phyloP scores from a whole-genome alignment of 352 stramenopile species.

The Aphanomyces invadans region DNA sequence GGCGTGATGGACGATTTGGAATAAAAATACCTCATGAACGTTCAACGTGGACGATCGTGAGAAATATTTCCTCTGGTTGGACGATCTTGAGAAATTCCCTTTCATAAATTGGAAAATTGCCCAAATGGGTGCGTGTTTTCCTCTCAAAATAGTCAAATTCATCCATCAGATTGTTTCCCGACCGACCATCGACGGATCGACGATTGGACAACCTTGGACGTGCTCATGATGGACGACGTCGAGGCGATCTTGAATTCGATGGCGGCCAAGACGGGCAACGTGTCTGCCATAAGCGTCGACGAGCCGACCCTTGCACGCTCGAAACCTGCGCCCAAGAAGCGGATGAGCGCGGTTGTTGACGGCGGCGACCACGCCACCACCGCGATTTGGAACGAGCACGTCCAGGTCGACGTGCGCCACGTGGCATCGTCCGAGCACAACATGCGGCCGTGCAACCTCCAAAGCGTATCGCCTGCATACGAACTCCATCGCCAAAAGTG shows the following conservation, averaged over 20 bases:
- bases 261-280: constrained; percentile 67
- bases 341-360: not conserved
- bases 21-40: too few species aligned
- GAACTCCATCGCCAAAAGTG: constrained; percentile 15
- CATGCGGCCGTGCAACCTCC: constrained; percentile 3
- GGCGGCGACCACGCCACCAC: not conserved
- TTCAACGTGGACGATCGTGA: too few species aligned
- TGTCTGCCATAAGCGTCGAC: constrained; percentile 13
- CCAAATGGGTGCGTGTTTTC: too few species aligned
- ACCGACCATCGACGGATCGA: too few species aligned
- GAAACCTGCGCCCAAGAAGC: not conserved
- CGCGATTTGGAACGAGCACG: constrained; percentile 1
- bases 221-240: constrained; percentile 40
- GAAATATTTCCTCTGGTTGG: too few species aligned
- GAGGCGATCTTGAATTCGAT: constrained; percentile 78
- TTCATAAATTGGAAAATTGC: not conserved
- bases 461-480: not conserved
- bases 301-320: not conserved
- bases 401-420: not conserved
- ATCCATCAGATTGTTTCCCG: too few species aligned
- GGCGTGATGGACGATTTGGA: too few species aligned
- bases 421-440: not conserved
- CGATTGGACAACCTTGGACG: not conserved
- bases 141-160: not conserved
- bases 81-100: too few species aligned